These are phyloP conservation scores for Apiospora kogelbergensis DNA, from an alignment of 2,329 filamentous ascomycete genomes.

Conservation along the genomic window DNA sequence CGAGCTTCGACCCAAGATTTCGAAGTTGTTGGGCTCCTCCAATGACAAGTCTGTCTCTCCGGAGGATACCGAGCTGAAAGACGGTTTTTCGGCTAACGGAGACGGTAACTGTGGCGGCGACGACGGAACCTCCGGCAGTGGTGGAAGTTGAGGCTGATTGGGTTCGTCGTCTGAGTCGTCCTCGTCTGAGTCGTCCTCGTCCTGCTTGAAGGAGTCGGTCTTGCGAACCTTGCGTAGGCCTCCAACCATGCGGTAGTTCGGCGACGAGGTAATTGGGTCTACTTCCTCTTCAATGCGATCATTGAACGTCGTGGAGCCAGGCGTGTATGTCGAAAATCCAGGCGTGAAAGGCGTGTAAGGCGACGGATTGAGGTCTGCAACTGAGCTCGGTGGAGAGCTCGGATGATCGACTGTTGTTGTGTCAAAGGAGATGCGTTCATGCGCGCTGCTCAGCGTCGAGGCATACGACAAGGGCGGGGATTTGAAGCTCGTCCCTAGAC, in stretches of 20 bases:
- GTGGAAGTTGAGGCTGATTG: conserved; percentile 26
- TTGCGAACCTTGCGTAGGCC: conserved; percentile 53
- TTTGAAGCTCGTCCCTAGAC: conserved; percentile 35
- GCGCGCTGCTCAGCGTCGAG: conserved; percentile 47
- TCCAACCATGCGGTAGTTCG: conserved; percentile 55
- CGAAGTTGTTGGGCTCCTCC: conserved; percentile 53
- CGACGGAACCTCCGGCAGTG: conserved; percentile 29
- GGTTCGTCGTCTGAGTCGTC: conserved; percentile 38
- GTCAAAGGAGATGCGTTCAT: conserved; percentile 48
- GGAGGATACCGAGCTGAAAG: conserved; percentile 39
- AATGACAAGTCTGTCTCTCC: conserved; percentile 43
- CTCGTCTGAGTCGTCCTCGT: conserved; percentile 29
- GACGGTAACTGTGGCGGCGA: conserved; percentile 21
- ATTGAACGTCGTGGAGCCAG: conserved; percentile 19
- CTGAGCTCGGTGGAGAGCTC: conserved; percentile 49
- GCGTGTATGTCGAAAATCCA: background rate
- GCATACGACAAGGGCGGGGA: conserved; percentile 44
- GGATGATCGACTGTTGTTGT: conserved; percentile 46
- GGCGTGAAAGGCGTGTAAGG: conserved; percentile 25
- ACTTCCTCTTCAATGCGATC: conserved; percentile 20
- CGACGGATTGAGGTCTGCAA: conserved; percentile 44
- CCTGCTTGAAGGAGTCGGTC: conserved; percentile 36
- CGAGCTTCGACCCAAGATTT: conserved; percentile 50
- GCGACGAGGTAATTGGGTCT: conserved; percentile 39
- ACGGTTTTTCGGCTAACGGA: conserved; percentile 32